Evolutionary conservation across 345 rosid genomes (phyloP).

Genomic region (Kernera saxatilis): DNA sequence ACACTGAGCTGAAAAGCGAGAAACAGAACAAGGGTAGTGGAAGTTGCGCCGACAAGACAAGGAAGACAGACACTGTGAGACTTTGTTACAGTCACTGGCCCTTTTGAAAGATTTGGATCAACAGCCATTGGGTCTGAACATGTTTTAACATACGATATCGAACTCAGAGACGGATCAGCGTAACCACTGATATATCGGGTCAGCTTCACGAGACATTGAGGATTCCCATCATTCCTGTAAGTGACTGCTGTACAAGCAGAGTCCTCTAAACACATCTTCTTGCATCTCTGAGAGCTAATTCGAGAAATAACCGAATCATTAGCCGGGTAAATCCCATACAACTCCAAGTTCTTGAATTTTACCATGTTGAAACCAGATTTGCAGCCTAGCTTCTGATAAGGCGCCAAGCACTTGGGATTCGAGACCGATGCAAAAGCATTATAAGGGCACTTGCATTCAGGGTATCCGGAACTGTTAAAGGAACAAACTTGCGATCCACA

Average conservation of each 20-base stretch:
- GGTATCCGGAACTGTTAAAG: constrained; percentile 43
- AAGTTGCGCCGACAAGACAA: constrained; percentile 56
- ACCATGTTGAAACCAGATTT: constrained; percentile 42
- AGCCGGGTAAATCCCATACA: constrained; percentile 69
- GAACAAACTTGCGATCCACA: constrained; percentile 59
- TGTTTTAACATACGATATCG: constrained; percentile 59
- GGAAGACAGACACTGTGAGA: constrained; percentile 40
- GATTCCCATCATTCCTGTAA: constrained; percentile 48
- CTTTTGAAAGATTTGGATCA: constrained; percentile 38
- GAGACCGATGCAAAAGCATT: constrained; percentile 19
- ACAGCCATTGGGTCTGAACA: constrained; percentile 65
- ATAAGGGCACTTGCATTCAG: constrained; percentile 54
- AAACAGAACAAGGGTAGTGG: constrained; percentile 44
- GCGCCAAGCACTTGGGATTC: constrained; percentile 46
- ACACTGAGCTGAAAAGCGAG: constrained; percentile 46
- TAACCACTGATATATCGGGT: constrained; percentile 60
- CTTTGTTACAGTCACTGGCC: constrained; percentile 11
- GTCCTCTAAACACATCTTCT: constrained; percentile 41
- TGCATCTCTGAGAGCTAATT: constrained; percentile 50
- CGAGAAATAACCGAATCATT: constrained; percentile 31
- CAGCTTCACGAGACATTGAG: constrained; percentile 44
- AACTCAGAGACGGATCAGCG: constrained; percentile 52
- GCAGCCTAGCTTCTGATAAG: constrained; percentile 37
- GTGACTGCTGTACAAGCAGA: constrained; percentile 57
- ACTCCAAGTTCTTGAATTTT: constrained; percentile 41